Percentiles rank a stretch among this genome's conserved stretches.
These are phyloP conservation scores for Phyllostachys edulis DNA, from an alignment of 176 grass and related monocot species.

Conservation along the genomic window DNA sequence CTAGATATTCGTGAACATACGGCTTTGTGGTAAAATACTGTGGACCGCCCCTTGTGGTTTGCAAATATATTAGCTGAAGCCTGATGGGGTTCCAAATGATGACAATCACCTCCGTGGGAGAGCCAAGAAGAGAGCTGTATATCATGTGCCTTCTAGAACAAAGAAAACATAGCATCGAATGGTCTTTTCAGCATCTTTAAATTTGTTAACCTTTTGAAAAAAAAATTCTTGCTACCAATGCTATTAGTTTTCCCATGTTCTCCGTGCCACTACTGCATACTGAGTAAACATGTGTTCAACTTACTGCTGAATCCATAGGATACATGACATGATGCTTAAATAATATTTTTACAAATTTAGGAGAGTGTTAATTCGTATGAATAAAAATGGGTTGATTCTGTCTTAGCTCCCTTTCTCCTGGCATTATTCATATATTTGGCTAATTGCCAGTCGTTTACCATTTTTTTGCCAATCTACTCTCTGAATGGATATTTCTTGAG, in stretches of 20 bases:
- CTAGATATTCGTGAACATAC: neutral
- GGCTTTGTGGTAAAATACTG: neutral
- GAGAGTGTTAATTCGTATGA: neutral
- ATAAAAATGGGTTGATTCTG: neutral
- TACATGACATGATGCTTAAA: neutral
- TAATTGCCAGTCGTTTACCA: neutral
- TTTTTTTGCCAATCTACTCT: neutral
- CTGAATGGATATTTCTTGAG: neutral
- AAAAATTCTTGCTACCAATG: conserved; percentile 2
- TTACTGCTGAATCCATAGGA: conserved; percentile 9
- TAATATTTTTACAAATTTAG: neutral
- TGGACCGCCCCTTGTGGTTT: neutral
- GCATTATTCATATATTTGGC: neutral
- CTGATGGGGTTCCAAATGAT: neutral
- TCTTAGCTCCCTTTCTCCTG: conserved; percentile 17
- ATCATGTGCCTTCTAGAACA: conserved; percentile 10
- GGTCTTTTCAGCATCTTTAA: neutral
- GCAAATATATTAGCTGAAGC: neutral
- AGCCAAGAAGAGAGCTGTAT: neutral
- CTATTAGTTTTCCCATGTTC: neutral
- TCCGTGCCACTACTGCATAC: neutral
- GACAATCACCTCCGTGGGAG: neutral
- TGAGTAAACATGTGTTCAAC: neutral
- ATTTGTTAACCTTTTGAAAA: neutral
- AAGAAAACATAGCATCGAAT: neutral